These are phyloP conservation scores for Calcarisporium arbuscula DNA, from an alignment of 2,329 filamentous ascomycete genomes.

Conservation along the genomic window DNA sequence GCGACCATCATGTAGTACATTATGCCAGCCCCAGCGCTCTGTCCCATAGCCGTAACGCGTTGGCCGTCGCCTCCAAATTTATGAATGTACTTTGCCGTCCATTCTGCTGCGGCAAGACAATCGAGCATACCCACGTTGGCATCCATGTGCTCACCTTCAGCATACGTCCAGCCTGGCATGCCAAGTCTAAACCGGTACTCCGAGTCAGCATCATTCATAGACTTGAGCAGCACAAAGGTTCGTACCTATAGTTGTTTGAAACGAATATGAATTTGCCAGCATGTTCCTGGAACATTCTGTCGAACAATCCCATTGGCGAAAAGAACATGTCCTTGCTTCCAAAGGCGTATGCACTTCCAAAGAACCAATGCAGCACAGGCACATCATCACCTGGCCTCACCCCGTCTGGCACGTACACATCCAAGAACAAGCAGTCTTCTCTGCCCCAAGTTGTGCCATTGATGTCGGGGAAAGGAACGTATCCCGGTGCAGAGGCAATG, in stretches of 20 bases:
- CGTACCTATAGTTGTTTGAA: slow-evolving; percentile 15
- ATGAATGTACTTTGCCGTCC: slow-evolving; percentile 33
- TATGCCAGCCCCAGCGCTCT: slow-evolving; percentile 45
- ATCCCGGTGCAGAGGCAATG: slow-evolving; percentile 12
- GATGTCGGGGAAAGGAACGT: slow-evolving; percentile 9
- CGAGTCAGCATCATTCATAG: background rate
- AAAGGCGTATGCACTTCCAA: slow-evolving; percentile 14
- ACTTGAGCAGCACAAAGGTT: background rate
- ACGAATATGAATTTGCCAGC: slow-evolving; percentile 14
- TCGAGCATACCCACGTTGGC: slow-evolving; percentile 14
- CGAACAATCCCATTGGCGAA: slow-evolving; percentile 13
- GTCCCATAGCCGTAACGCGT: slow-evolving; percentile 43
- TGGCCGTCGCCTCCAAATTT: slow-evolving; percentile 48
- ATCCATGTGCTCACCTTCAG: slow-evolving; percentile 10
- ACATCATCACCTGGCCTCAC: slow-evolving; percentile 13
- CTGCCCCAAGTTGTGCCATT: slow-evolving; percentile 14
- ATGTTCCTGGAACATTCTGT: slow-evolving; percentile 7
- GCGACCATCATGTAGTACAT: slow-evolving; percentile 49
- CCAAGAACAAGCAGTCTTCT: slow-evolving; percentile 17
- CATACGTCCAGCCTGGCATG: slow-evolving; percentile 10
- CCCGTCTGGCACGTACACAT: slow-evolving; percentile 14
- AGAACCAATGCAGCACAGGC: slow-evolving; percentile 14
- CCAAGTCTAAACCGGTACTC: slow-evolving; percentile 11
- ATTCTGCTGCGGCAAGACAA: slow-evolving; percentile 11
- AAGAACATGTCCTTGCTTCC: slow-evolving; percentile 14